Percentiles rank a stretch among this genome's conserved stretches.
phyloP scores from a whole-genome alignment of 2,329 filamentous ascomycete genomes.

The Ophiostoma pallidulum region DNA sequence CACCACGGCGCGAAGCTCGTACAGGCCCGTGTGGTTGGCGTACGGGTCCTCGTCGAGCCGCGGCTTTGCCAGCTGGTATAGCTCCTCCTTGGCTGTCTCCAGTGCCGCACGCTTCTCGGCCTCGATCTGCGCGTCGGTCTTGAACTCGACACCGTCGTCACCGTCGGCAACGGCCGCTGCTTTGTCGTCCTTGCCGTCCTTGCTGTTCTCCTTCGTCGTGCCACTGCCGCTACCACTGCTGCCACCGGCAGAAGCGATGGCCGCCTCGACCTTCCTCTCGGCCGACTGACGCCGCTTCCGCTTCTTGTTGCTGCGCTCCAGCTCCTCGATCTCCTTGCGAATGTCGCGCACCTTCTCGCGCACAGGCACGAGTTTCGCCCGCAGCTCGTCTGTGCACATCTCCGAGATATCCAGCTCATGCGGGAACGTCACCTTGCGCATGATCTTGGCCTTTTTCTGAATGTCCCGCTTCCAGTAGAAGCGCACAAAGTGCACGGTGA shows the following conservation, averaged over 20 bases:
- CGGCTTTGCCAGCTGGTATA: conserved; percentile 66
- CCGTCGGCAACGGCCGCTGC: conserved; percentile 46
- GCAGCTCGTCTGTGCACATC: conserved; percentile 87
- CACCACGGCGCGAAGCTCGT: conserved; percentile 87
- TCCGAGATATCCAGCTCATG: conserved; percentile 87
- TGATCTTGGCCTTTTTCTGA: conserved; percentile 98
- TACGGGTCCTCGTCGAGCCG: conserved; percentile 67
- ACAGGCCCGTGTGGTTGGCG: conserved; percentile 87
- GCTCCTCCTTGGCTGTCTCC: conserved; percentile 75
- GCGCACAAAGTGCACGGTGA: conserved; percentile 93
- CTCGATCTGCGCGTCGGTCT: conserved; percentile 89
- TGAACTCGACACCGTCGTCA: conserved; percentile 64
- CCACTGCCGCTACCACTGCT: conserved; percentile 34
- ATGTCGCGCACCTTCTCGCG: conserved; percentile 93
- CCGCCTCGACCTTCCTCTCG: conserved; percentile 33
- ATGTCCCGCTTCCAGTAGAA: conserved; percentile 97
- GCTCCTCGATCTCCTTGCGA: conserved; percentile 87
- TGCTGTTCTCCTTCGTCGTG: conserved; percentile 33
- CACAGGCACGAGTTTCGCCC: conserved; percentile 76
- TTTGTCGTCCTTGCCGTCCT: conserved; percentile 25
- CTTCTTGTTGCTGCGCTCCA: conserved; percentile 83
- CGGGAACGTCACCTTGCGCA: conserved; percentile 96
- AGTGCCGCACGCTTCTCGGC: conserved; percentile 71
- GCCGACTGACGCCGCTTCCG: conserved; percentile 54
- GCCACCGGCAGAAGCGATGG: background rate